phyloP scores from a whole-genome alignment of 345 rosid genomes.

The Litchi chinensis region DNA sequence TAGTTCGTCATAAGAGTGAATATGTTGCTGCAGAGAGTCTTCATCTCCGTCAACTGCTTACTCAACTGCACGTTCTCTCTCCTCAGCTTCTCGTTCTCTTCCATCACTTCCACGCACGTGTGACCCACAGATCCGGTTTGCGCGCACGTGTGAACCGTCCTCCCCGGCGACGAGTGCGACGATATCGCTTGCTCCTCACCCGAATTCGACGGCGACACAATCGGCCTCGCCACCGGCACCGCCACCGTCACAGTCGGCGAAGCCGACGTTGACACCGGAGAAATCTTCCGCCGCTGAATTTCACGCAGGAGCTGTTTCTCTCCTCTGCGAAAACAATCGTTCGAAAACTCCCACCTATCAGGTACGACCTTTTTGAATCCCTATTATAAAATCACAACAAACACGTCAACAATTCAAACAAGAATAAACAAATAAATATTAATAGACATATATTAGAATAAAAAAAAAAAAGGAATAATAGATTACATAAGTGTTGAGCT shows the following conservation, averaged over 20 bases:
- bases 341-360: conserved; percentile 95
- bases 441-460: neutral
- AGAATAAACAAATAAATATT: neutral
- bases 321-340: conserved; percentile 74
- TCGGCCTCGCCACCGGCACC: conserved; percentile 36
- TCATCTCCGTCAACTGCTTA: conserved; percentile 71
- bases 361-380: conserved; percentile 86
- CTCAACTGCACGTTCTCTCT: conserved; percentile 62
- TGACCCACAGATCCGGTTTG: conserved; percentile 24
- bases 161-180: conserved; percentile 47
- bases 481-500: conserved; percentile 84
- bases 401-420: neutral
- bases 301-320: conserved; percentile 71
- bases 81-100: conserved; percentile 79
- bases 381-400: conserved; percentile 28
- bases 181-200: conserved; percentile 63
- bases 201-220: conserved; percentile 57
- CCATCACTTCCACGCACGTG: conserved; percentile 52
- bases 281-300: conserved; percentile 79
- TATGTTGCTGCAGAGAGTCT: conserved; percentile 61
- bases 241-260: conserved; percentile 21
- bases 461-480: no score
- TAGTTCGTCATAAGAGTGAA: conserved; percentile 53
- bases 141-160: conserved; percentile 21
- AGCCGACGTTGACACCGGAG: conserved; percentile 17